Evolutionary conservation across 2,329 filamentous ascomycete genomes (phyloP).

Genomic region (Xylariales sp.): DNA sequence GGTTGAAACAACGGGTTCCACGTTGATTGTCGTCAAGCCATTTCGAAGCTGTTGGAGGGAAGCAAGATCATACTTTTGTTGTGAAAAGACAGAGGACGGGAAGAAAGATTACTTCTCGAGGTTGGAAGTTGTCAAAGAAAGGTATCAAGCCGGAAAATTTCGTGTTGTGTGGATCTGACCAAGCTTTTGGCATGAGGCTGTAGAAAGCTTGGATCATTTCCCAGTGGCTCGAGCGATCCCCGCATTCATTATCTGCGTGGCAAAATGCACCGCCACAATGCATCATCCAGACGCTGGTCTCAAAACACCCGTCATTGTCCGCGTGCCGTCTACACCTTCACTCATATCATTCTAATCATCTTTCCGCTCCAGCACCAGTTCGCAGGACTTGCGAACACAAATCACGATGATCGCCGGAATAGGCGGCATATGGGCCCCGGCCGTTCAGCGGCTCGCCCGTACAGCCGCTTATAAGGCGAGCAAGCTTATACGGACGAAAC

Average conservation of each 20-base stretch:
- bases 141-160: slow-evolving; percentile 12
- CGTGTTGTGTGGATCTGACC: slow-evolving; percentile 4
- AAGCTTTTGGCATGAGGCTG: neutral
- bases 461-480: slow-evolving; percentile 47
- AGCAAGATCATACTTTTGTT: no score
- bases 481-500: slow-evolving; percentile 45
- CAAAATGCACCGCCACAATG: slow-evolving; percentile 7
- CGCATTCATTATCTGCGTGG: slow-evolving; percentile 4
- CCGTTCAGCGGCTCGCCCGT: slow-evolving; percentile 50
- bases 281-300: neutral
- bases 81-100: slow-evolving; percentile 1
- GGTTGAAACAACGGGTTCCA: no score
- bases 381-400: slow-evolving; percentile 20
- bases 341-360: slow-evolving; percentile 11
- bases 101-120: slow-evolving; percentile 6
- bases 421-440: slow-evolving; percentile 54
- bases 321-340: slow-evolving; percentile 6
- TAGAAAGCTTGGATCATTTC: neutral
- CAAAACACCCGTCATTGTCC: slow-evolving; percentile 7
- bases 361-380: slow-evolving; percentile 10
- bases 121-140: neutral
- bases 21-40: no score
- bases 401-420: slow-evolving; percentile 46
- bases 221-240: neutral
- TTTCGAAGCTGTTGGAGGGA: no score